Evolutionary conservation across 768 basidiomycete species (phyloP).

Genomic region (Lactarius hatsudake): DNA sequence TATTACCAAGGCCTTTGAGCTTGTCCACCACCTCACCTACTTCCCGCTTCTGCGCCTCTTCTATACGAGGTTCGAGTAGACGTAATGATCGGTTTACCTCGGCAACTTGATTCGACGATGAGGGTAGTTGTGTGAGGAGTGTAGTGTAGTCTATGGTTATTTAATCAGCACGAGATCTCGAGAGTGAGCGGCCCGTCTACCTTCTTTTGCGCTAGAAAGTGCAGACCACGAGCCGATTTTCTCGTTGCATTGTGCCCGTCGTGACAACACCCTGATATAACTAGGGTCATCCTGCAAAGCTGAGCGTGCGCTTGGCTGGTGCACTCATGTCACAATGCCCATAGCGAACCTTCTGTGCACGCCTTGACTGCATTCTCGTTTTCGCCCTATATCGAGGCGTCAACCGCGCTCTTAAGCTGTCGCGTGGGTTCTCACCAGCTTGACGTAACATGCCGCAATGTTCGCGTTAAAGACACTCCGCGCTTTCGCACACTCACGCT

Average conservation of each 20-base stretch:
- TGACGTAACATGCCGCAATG: conserved; percentile 80
- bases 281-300: conserved; percentile 83
- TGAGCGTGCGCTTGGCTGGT: conserved; percentile 33
- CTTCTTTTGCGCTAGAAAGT: conserved; percentile 79
- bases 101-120: conserved; percentile 48
- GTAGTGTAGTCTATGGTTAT: conserved; percentile 64
- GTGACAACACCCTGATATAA: conserved; percentile 84
- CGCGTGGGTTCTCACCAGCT: conserved; percentile 52
- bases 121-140: conserved; percentile 62
- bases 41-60: conserved; percentile 78
- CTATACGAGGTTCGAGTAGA: conserved; percentile 62
- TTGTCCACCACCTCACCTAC: conserved; percentile 91
- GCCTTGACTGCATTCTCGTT: conserved; percentile 26
- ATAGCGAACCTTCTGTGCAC: conserved; percentile 26
- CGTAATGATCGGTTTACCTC: conserved; percentile 51
- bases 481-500: conserved; percentile 50
- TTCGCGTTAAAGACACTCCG: conserved; percentile 83
- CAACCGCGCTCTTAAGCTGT: neutral
- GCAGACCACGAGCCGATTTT: conserved; percentile 79
- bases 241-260: conserved; percentile 87
- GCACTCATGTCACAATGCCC: neutral
- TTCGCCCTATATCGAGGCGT: conserved; percentile 18
- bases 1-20: conserved; percentile 90
- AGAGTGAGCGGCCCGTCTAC: conserved; percentile 39
- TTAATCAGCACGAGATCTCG: neutral